Conservation (phyloP, 306 rosid genomes). For the Potentilla sterilis region DNA sequence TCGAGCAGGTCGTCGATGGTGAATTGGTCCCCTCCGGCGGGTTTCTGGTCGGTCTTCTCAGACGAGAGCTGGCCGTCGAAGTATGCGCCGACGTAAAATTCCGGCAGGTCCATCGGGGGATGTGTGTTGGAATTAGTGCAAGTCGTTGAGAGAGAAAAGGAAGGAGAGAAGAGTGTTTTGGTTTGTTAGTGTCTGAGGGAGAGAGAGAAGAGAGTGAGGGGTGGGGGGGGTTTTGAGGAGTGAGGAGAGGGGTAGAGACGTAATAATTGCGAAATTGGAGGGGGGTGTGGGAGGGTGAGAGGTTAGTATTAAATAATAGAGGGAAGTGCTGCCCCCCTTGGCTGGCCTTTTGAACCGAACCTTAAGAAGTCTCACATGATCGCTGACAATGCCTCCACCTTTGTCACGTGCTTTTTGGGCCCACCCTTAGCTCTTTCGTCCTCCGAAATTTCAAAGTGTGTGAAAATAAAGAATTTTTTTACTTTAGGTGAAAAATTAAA, state of each 20-base stretch:
- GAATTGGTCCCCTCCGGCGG: conserved; percentile 51
- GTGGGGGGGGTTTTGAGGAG: conserved; percentile 90
- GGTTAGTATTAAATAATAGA: conserved; percentile 38
- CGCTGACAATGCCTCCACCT: conserved; percentile 70
- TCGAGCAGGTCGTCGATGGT: conserved; percentile 82
- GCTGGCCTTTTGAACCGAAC: conserved; percentile 39
- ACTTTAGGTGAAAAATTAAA: conserved; percentile 12
- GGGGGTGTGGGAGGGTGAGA: conserved; percentile 52
- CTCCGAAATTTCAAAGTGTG: background rate
- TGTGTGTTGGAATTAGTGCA: background rate
- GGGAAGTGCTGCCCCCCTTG: conserved; percentile 20
- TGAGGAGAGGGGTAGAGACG: conserved; percentile 45
- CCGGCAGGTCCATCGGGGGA: conserved; percentile 59
- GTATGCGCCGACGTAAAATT: conserved; percentile 58
- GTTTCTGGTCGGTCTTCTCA: conserved; percentile 51
- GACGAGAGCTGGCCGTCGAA: conserved; percentile 40
- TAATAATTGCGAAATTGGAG: conserved; percentile 31
- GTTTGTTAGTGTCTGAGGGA: conserved; percentile 27
- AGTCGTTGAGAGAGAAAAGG: background rate
- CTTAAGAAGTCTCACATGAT: conserved; percentile 68
- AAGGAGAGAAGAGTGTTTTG: conserved; percentile 19
- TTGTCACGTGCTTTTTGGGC: conserved; percentile 69
- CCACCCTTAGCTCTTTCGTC: conserved; percentile 18
- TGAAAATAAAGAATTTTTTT: background rate
- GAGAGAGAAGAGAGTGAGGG: conserved; percentile 34